Evolutionary conservation across 2,329 filamentous ascomycete species (phyloP), one percentile per base, ranked within the genome.

Genomic region (Herpotrichia juniperi): DNA sequence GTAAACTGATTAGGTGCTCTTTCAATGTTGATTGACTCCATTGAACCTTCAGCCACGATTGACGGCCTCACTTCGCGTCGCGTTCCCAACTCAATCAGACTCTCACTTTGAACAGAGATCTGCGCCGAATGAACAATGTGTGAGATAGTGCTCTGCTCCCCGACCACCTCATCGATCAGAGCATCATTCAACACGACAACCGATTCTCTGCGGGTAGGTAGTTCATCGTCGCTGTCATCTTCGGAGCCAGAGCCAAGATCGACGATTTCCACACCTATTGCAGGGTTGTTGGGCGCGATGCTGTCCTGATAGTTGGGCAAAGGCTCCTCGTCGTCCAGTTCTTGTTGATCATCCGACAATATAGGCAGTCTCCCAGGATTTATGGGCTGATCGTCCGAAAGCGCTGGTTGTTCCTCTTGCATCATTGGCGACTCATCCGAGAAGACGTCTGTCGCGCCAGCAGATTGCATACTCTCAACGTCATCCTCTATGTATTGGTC

Each of bases 211-310:
- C 28, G 49, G n/a, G 24, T 48, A 16, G 22, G n/a, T 16, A 47
- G 31, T 4, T 52, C 34, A n/a, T 48, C 45, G 4, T 54, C 39
- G 26, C 22, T 46, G 12, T 50, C 46, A 19, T 37, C 30, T 3
- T 42, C 44, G 10, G 61, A 59, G 4, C 55, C 55, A 7, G 66
- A 64, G 9, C 59, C 63, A 17, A 68, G 47, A 51, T 71, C 62
- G 22, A 68, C 49, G 8, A 68, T 47, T 24, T 61, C 58, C 21
- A 58, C 54, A 2, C 35, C 43, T 31, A 42, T 34, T n/a, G 42
- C 39, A 17, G 54, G 52, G 10, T 26, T 19, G 21, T n/a, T 24
- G 14, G 21, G 7, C 14, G n/a, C 37, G 11, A 24, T 24, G 25
- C 25, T 25, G 26, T 28, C 26, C 25, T 14, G 37, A 40, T 8